Evolutionary conservation across 2,329 filamentous ascomycete species (phyloP), one percentile per base, ranked within the genome.

Genomic region (Apiospora marii): DNA sequence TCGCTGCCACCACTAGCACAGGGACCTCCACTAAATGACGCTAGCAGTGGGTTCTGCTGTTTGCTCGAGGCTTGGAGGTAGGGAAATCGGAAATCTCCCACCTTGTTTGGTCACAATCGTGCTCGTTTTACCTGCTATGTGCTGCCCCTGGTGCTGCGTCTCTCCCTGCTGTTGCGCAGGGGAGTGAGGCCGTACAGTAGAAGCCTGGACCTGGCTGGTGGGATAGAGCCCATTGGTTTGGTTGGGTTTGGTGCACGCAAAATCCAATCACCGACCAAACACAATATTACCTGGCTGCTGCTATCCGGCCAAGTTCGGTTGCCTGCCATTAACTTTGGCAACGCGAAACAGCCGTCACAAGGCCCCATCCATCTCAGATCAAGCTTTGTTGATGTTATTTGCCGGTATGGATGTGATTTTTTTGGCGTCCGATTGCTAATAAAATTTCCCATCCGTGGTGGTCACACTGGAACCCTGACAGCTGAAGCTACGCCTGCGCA

Each of bases 11-110:
- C 1, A 27, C 49, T 27, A 51, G n/a, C 10, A 51, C 49, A 12
- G 49, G 10, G n/a, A 51, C 49, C 46, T 70, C 68, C 68, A 70
- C 68, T 34, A 53, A 58, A 70, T 70, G 68, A 70, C 68, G 68
- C 68, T 70, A 70, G 68, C 48, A 51, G 68, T 70, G 68, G 68
- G 22, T 70, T 70, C 37, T 58, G 34, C 49, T 43, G 34, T 43
- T 44, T 53, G 37, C 48, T 58, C 30, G 30, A 14, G n/a, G n/a
- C n/a, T n/a, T n/a, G n/a, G n/a, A n/a, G 68, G 19, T 34, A 30
- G 51, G 30, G 53, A 34, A 61, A 61, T 61, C 27, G 30, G 53
- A 61, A 41, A 64, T 64, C 58, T 64, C 58, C 41, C 58, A 24
- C 34, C 58, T 22, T 61, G 30, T 19, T 19, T n/a, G 53, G 53